These are phyloP conservation scores for Trichoderma gracile DNA, from an alignment of 2,329 filamentous ascomycete genomes.

Conservation along the genomic window DNA sequence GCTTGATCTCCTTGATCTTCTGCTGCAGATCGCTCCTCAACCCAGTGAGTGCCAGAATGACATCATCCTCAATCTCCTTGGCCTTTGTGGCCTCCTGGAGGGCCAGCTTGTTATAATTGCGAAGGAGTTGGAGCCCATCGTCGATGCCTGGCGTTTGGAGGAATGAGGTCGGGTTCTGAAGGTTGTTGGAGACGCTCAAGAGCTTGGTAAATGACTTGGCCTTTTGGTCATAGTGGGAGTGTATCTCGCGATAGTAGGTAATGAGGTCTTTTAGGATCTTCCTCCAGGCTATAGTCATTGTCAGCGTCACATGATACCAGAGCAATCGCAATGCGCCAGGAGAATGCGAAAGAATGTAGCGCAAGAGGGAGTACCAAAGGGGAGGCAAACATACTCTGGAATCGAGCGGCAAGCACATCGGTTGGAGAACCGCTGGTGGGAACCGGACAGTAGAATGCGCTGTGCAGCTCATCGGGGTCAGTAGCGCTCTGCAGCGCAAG, in stretches of 20 bases:
- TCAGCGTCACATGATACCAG: slow-evolving; percentile 8
- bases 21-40: slow-evolving; percentile 85
- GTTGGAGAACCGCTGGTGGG: slow-evolving; percentile 86
- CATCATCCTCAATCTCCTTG: slow-evolving; percentile 85
- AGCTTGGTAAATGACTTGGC: slow-evolving; percentile 81
- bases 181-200: slow-evolving; percentile 81
- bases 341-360: background rate
- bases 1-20: slow-evolving; percentile 99
- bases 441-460: slow-evolving; percentile 85
- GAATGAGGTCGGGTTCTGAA: slow-evolving; percentile 72
- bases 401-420: slow-evolving; percentile 80
- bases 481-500: slow-evolving; percentile 68
- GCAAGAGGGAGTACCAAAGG: too few species aligned
- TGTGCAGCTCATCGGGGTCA: slow-evolving; percentile 72
- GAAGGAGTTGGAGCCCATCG: slow-evolving; percentile 79
- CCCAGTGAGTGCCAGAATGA: slow-evolving; percentile 82
- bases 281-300: slow-evolving; percentile 69
- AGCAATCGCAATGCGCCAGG: background rate
- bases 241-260: slow-evolving; percentile 88
- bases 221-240: slow-evolving; percentile 82
- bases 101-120: slow-evolving; percentile 78
- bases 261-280: slow-evolving; percentile 95
- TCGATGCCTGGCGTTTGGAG: slow-evolving; percentile 79
- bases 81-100: slow-evolving; percentile 84
- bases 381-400: slow-evolving; percentile 66